Percentiles rank a stretch among this genome's conserved stretches.
These are phyloP conservation scores for Helianthus tuberosus DNA, from an alignment of 129 eudicot genomes.

Conservation along the genomic window DNA sequence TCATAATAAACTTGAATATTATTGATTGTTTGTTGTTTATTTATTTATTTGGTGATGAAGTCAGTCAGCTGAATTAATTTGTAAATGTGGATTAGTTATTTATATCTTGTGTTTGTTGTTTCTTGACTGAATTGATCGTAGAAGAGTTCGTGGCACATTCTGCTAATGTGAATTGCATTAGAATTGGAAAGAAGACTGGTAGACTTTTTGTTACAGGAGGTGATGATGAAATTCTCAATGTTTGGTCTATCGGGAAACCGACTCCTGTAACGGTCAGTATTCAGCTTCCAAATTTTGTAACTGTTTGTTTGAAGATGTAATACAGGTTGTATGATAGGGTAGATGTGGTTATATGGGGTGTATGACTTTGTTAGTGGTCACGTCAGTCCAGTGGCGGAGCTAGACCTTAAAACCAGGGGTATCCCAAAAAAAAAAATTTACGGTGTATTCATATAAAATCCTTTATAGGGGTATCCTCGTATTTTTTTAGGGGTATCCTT, in stretches of 20 bases:
- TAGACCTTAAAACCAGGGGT: no score
- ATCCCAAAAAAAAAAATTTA: no score
- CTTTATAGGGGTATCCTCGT: no score
- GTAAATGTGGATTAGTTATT: not conserved
- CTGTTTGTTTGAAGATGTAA: not conserved
- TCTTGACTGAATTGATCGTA: conserved; percentile 58
- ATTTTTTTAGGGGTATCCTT: no score
- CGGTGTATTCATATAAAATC: no score
- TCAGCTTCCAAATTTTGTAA: not conserved
- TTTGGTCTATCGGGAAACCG: conserved; percentile 84
- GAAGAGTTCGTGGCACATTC: conserved; percentile 97
- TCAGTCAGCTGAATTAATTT: not conserved
- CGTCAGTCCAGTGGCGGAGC: no score
- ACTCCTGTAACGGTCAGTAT: conserved; percentile 62
- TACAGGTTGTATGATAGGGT: no score
- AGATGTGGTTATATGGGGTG: no score
- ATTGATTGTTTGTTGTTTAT: not conserved
- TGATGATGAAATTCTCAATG: conserved; percentile 82
- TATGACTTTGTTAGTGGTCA: no score
- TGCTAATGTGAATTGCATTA: conserved; percentile 81
- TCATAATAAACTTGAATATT: conserved; percentile 1
- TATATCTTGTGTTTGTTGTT: conserved; percentile 12
- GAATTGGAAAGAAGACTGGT: conserved; percentile 71
- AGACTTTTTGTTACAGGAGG: conserved; percentile 75
- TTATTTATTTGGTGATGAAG: not conserved